Conservation (phyloP, 2,329 filamentous ascomycete species). For the Colletotrichum scovillei region DNA sequence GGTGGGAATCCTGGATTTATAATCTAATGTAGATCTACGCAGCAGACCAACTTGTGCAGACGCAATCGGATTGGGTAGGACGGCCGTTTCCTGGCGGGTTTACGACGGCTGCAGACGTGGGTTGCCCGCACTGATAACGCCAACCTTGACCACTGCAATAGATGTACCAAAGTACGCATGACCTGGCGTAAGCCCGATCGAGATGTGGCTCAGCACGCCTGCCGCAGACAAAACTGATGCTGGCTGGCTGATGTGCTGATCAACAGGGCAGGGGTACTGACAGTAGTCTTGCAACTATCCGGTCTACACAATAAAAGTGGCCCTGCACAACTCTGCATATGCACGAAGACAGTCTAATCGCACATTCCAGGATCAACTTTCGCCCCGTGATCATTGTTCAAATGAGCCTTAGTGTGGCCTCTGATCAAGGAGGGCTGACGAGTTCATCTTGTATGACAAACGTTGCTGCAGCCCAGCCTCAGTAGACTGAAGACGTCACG, state of each 20-base stretch:
- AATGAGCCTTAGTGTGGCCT: background rate
- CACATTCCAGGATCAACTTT: background rate
- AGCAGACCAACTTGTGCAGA: background rate
- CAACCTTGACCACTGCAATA: background rate
- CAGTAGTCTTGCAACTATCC: background rate
- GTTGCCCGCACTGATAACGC: background rate
- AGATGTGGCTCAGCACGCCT: background rate
- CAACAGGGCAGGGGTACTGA: background rate
- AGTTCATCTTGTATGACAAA: conserved; percentile 20
- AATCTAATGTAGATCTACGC: too few relatives aligned
- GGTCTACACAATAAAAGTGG: background rate
- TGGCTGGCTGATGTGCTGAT: background rate
- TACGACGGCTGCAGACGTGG: conserved; percentile 17
- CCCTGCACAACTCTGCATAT: conserved; percentile 9
- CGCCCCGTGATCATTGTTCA: conserved; percentile 20
- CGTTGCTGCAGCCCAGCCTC: background rate
- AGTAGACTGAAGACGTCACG: background rate
- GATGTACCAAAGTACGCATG: background rate
- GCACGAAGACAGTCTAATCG: conserved; percentile 11
- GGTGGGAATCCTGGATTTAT: background rate
- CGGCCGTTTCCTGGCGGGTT: background rate
- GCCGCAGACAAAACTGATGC: background rate
- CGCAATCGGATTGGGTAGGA: background rate
- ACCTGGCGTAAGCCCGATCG: background rate
- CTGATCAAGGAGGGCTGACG: background rate